Evolutionary conservation across 2,329 filamentous ascomycete genomes (phyloP).

Genomic region (Achaetomium macrosporum): DNA sequence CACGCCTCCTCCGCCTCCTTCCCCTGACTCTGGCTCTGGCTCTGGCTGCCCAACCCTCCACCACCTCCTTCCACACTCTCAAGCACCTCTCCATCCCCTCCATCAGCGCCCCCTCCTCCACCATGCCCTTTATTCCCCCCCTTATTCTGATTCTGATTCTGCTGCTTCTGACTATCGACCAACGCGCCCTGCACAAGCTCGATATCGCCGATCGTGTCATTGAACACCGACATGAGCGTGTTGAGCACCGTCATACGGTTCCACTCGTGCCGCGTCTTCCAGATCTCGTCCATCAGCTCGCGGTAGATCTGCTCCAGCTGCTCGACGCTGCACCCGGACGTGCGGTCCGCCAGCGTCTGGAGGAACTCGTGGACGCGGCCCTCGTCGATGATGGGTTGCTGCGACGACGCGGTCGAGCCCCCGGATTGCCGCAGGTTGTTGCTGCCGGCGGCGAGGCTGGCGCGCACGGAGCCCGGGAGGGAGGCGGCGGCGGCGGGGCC

Average conservation of each 20-base stretch:
- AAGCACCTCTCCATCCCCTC: conserved; percentile 4
- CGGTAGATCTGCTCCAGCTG: conserved; percentile 93
- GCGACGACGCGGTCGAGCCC: conserved; percentile 36
- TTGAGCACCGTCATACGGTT: conserved; percentile 66
- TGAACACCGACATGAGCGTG: conserved; percentile 62
- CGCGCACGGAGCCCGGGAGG: neutral
- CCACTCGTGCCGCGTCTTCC: conserved; percentile 72
- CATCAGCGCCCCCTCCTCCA: neutral
- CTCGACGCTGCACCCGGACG: conserved; percentile 78
- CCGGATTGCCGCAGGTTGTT: conserved; percentile 27
- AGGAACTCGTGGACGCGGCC: conserved; percentile 53
- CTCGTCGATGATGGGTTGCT: conserved; percentile 42
- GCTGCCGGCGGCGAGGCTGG: neutral
- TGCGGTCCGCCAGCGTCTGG: conserved; percentile 56
- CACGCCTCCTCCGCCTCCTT: conserved; percentile 10
- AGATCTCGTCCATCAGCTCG: conserved; percentile 83
- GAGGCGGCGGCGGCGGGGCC: neutral
- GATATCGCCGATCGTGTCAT: conserved; percentile 46
- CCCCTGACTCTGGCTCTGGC: conserved; percentile 9
- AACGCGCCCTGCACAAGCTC: conserved; percentile 26
- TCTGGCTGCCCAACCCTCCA: neutral
- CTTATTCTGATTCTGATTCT: neutral
- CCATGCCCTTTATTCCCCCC: conserved; percentile 1
- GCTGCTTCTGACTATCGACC: conserved; percentile 16
- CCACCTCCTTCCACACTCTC: conserved; percentile 13